A percentile compares a stretch with the other conserved stretches of the same genome.
Evolutionary conservation across 352 stramenopile genomes (phyloP).

Genomic region (Peronospora belbahrii): DNA sequence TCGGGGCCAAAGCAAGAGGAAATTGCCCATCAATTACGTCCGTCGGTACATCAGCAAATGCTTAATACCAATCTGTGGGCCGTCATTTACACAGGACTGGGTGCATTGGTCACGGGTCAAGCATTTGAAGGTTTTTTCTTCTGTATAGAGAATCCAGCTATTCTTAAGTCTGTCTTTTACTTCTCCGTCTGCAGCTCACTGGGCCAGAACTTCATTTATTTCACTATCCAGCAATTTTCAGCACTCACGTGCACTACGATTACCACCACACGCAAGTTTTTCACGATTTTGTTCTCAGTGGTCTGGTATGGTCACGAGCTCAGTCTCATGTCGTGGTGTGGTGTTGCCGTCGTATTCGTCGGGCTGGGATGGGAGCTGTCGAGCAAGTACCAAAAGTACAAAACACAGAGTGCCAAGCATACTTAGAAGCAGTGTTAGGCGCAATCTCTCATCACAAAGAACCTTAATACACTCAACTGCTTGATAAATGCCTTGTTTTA

Average conservation of each 20-base stretch:
- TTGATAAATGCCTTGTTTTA: conserved; percentile 7
- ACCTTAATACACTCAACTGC: conserved; percentile 13
- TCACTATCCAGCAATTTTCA: conserved; percentile 96
- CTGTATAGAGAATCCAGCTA: conserved; percentile 76
- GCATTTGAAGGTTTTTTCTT: conserved; percentile 64
- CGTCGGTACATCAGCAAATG: conserved; percentile 87
- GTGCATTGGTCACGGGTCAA: conserved; percentile 69
- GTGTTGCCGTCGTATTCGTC: conserved; percentile 87
- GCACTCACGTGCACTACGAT: conserved; percentile 98
- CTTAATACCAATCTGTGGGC: conserved; percentile 88
- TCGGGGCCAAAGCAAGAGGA: conserved; percentile 95
- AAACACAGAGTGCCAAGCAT: conserved; percentile 39
- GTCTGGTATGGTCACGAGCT: conserved; percentile 94
- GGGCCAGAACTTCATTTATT: conserved; percentile 99
- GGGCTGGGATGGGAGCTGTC: conserved; percentile 81
- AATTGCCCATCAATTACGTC: conserved; percentile 61
- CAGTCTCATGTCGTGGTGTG: conserved; percentile 86
- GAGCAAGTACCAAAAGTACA: conserved; percentile 84
- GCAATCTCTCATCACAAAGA: conserved; percentile 24
- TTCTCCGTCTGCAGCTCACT: conserved; percentile 94
- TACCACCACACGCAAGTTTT: conserved; percentile 99
- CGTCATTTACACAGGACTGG: conserved; percentile 75
- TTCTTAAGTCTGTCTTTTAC: conserved; percentile 83
- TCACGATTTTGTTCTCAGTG: conserved; percentile 97
- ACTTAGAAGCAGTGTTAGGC: conserved; percentile 17